Base-by-base conservation (phyloP, 2,329 filamentous ascomycete species). In the Falciphora oryzae region DNA sequence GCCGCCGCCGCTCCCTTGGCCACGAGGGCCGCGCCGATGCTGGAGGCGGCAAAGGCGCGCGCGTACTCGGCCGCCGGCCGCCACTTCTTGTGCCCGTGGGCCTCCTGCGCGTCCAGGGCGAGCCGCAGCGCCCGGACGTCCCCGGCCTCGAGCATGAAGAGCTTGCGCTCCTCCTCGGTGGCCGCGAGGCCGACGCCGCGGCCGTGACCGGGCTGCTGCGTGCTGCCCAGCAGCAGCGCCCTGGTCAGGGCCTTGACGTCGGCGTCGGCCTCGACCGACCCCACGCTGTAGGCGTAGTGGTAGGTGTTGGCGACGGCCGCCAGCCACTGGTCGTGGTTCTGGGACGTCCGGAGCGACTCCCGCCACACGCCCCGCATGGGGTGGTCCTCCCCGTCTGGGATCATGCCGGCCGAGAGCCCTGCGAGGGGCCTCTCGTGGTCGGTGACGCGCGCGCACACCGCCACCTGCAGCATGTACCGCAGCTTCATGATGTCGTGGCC, bases 371-470 rank as follows among this genome's bases (percentile, higher is more conserved):
- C 35, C 3, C 38, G 22, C 27, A 29, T 22, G 44, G 22, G 28
- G 44, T 53, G 18, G 44, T 4, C n/a, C 16, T 14, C 16, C 22
- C 25, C 35, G 25, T 22, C 58, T 2, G 22, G 18, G 35, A 50
- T 18, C 53, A 59, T 44, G 29, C 35, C 58, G n/a, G 25, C 25
- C 35, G 28, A 25, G 22, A 53, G 38, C 6, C 31, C 31, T 7
- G 44, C 64, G 25, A 65, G 60, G 61, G 64, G 64, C 11, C 11
- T 10, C n/a, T 62, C 53, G 53, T 65, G 64, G 22, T 60, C 28
- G 53, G 56, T 29, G 7, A 65, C 27, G 22, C 64, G 64, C 35
- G 32, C 18, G 60, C 32, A 62, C 2, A 63, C 57, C 1, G 64
- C 59, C 8, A 60, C 27, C 61, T 65, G 64, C 14, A 65, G 61